Evolutionary conservation across 495 filamentous ascomycete genomes (phyloP).

Genomic region (Neurospora sp.): DNA sequence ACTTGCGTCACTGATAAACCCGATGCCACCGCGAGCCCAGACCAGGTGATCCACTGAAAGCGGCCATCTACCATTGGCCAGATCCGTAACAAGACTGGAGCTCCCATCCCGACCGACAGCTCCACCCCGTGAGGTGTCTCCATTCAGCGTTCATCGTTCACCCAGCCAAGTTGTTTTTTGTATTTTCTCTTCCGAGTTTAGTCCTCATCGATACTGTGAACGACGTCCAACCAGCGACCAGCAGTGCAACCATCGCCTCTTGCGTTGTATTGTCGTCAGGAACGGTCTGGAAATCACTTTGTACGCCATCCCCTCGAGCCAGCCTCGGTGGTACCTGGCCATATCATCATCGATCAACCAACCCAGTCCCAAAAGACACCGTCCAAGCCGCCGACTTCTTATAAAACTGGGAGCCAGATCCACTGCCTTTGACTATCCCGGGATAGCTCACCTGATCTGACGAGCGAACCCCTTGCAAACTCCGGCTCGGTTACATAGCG

Average conservation of each 20-base stretch:
- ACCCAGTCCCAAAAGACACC: background rate
- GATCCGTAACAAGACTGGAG: background rate
- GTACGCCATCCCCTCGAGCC: background rate
- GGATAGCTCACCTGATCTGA: background rate
- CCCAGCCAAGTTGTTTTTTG: background rate
- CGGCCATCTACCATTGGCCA: background rate
- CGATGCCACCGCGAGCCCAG: conserved; percentile 6
- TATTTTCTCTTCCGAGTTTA: background rate
- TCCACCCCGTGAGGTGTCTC: background rate
- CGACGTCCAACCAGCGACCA: background rate
- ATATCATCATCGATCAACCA: background rate
- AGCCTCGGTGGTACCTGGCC: background rate
- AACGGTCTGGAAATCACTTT: background rate
- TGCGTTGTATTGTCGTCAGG: background rate
- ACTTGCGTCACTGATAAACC: conserved; percentile 29
- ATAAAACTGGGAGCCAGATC: background rate
- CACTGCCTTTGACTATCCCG: background rate
- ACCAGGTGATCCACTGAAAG: background rate
- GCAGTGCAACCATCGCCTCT: background rate
- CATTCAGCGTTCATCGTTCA: background rate
- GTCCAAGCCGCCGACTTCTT: background rate
- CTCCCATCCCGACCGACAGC: background rate
- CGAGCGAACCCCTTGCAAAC: background rate
- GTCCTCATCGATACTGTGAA: background rate
- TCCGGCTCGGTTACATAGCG: background rate